Percentiles rank a stretch among this genome's conserved stretches.
phyloP scores from a whole-genome alignment of 225 moss, liverwort and hornwort genomes.

The Thuidium tamariscinum region DNA sequence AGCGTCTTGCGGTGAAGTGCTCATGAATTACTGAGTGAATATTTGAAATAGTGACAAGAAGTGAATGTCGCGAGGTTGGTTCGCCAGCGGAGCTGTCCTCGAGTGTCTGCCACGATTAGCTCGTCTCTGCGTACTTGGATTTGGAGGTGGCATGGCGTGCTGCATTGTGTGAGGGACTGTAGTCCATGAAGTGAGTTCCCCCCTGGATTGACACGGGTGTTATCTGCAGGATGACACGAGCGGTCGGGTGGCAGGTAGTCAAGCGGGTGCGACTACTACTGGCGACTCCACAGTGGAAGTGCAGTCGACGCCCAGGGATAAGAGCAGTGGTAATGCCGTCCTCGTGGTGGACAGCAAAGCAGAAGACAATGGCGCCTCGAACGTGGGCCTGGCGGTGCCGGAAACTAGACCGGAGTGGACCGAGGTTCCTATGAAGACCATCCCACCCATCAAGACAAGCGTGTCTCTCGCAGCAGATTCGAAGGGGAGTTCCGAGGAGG shows the following conservation, averaged over 20 bases:
- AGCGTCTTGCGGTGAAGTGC: neutral
- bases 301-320: slow-evolving; percentile 2
- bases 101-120: neutral
- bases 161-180: neutral
- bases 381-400: neutral
- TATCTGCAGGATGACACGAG: slow-evolving; percentile 20
- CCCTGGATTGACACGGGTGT: neutral
- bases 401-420: slow-evolving; percentile 22
- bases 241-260: neutral
- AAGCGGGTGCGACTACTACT: neutral
- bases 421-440: slow-evolving; percentile 31
- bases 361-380: neutral
- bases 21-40: neutral
- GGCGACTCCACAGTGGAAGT: neutral
- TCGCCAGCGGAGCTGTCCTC: neutral
- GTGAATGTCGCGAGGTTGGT: neutral
- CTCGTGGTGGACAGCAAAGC: neutral
- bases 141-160: neutral
- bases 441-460: slow-evolving; percentile 24
- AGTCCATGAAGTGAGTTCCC: neutral
- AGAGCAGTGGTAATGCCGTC: neutral
- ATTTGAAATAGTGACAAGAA: neutral
- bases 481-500: slow-evolving; percentile 11
- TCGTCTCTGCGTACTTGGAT: neutral
- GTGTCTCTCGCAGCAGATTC: slow-evolving; percentile 11